A percentile compares a stretch with the other conserved stretches of the same genome.
These are phyloP conservation scores for Cladorrhinum samala DNA, from an alignment of 495 filamentous ascomycete species.

Conservation along the genomic window DNA sequence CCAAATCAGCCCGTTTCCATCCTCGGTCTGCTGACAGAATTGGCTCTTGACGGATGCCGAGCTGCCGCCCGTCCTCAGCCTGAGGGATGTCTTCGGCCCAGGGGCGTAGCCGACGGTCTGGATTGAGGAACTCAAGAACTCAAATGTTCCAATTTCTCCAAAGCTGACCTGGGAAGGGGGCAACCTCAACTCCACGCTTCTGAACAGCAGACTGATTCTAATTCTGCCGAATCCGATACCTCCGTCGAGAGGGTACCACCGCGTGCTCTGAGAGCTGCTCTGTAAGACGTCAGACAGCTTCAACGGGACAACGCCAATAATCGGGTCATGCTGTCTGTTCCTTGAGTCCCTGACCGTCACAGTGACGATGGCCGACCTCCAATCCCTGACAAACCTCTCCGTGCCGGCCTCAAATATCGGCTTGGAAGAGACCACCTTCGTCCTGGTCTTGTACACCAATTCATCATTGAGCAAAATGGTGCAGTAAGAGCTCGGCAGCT, in stretches of 20 bases:
- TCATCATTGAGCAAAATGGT: conserved; percentile 87
- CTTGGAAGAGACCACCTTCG: conserved; percentile 85
- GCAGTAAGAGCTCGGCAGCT: conserved; percentile 83
- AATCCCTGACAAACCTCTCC: conserved; percentile 91
- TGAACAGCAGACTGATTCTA: conserved; percentile 81
- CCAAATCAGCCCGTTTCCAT: conserved; percentile 61
- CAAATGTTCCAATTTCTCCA: conserved; percentile 84
- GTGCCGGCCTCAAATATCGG: conserved; percentile 97
- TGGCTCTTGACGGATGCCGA: conserved; percentile 60
- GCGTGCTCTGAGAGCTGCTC: conserved; percentile 70
- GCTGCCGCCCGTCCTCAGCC: conserved; percentile 78
- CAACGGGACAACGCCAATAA: conserved; percentile 83
- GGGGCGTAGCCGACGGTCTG: conserved; percentile 51
- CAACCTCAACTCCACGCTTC: conserved; percentile 75
- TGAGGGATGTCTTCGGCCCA: conserved; percentile 66
- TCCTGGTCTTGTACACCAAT: conserved; percentile 83
- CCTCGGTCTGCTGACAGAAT: conserved; percentile 46
- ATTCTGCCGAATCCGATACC: conserved; percentile 78
- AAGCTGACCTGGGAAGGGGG: conserved; percentile 80
- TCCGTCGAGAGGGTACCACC: conserved; percentile 55
- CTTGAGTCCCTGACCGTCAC: conserved; percentile 81
- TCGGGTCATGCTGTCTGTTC: conserved; percentile 87
- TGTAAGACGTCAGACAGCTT: conserved; percentile 82
- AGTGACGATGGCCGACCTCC: conserved; percentile 79
- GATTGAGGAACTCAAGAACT: conserved; percentile 80